Base-by-base conservation (phyloP, 257 asterid genomes). In the Petrea volubilis region DNA sequence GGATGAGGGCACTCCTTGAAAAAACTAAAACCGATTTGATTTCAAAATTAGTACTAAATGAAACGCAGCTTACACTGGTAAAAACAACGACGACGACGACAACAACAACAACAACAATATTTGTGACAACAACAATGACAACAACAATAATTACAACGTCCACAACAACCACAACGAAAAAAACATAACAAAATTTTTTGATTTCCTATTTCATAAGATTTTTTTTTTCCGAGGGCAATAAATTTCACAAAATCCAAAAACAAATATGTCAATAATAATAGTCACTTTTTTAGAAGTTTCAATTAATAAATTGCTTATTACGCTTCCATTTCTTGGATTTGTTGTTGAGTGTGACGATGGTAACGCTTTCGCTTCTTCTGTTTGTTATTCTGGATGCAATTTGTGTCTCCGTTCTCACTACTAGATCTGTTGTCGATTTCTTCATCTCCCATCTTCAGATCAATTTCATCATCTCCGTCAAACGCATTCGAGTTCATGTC, bases 321-420 rank as follows among this genome's bases (percentile, higher is more conserved):
- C 82, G 56, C 46, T 76, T 82, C 80, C 82, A 82, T 44, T 62
- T 76, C 76, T 1, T 62, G 49, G 40, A 82, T 76, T 24, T 82
- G 84, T 11, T 60, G 60, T 15, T 57, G 68, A 7, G 78, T 79
- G 40, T 79, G 87, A 55, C 82, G 80, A 67, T 76, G 75, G 31
- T 72, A 79, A 6, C 83, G 78, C 72, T 66, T 82, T 70, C 70
- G 70, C 73, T 77, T 84, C 14, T 17, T 67, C 12, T 17, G 60
- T 2, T 17, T n/a, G n/a, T n/a, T 33, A 44, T 73, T 78, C 18
- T 38, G 62, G 1, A 1, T 5, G 1, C 64, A 60, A 29, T 34
- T 46, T 6, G 11, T 23, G 1, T 60, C 61, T 2, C 29, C 49
- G 10, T 67, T 55, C 9, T 76, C 75, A 11, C 65, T 60, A 6